Evolutionary conservation across 345 rosid species (phyloP).

Genomic region (Salix exigua): DNA sequence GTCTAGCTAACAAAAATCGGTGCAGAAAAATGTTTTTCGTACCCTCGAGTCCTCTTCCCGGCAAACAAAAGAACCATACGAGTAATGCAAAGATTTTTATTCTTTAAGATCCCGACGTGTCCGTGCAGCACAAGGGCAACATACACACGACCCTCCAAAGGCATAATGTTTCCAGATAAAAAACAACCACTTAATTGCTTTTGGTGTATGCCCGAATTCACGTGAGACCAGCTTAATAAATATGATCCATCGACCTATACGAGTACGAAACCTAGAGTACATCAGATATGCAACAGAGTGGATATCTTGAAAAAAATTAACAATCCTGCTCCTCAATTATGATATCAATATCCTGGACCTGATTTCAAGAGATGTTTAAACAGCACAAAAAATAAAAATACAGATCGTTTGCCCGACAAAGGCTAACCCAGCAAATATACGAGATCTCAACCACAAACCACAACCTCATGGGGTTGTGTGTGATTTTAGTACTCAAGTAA

Average conservation of each 20-base stretch:
- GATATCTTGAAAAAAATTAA: neutral
- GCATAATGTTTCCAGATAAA: too few species aligned
- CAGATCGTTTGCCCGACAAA: constrained; percentile 9
- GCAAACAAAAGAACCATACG: neutral
- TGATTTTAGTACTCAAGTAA: constrained; percentile 10
- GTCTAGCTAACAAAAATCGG: neutral
- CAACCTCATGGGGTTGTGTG: neutral
- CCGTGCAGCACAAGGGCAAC: neutral
- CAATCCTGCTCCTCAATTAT: neutral
- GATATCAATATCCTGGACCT: neutral
- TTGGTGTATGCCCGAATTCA: too few species aligned
- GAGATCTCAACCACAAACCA: constrained; percentile 6
- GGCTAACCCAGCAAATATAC: constrained; percentile 15
- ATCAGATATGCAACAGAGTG: neutral
- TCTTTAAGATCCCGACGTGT: neutral
- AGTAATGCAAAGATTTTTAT: neutral
- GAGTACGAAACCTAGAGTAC: neutral
- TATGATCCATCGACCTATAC: too few species aligned
- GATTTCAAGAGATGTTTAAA: neutral
- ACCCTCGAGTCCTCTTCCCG: neutral
- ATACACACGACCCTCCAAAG: neutral
- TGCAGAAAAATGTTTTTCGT: neutral
- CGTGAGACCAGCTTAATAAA: too few species aligned
- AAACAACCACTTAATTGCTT: too few species aligned
- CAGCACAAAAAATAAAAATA: neutral